Evolutionary conservation across 768 basidiomycete species (phyloP), one percentile per base, ranked within the genome.

Genomic region (Lepiota venenata): DNA sequence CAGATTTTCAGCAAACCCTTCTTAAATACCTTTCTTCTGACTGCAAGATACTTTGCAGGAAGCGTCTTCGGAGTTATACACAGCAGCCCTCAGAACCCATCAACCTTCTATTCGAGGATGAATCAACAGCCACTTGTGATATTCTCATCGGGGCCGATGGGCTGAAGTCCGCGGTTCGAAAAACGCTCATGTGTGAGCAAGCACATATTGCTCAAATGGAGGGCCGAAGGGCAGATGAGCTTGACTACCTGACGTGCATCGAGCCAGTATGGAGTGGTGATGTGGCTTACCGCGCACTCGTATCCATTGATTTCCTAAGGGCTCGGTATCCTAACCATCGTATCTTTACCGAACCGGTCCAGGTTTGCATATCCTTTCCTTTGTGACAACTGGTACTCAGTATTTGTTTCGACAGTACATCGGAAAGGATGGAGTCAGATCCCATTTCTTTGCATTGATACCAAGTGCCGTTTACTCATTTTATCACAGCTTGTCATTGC

Each of bases 1-100:
- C 84, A 18, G 84, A 87, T 58, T 86, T 88, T 60, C 85, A 87
- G 52, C 65, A 69, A 20, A 76, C 74, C 1, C 72, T 89, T 50
- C 72, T 88, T 6, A 65, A 69, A 35, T 70, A 71, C 52, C 66
- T 88, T 22, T 71, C 79, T 0, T 59, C 73, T 15, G 69, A 73
- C 3, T 79, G 74, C 61, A 71, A 67, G 45, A 71, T 77, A 5
- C 71, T 78, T 52, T 80, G 77, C 50, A 73, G 72, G 11, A 88
- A 85, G 64, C 83, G 82, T n/a, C 73, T 88, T 20, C 70, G 73
- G 46, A 78, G 79, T 0, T 88, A 83, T 63, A 64, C 58, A 4
- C 81, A 84, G 56, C 68, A 65, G 20, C 61, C 40, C 40, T 41
- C 36, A 14, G 48, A 74, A 22, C 64, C 66, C 21, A 66, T 73